These are phyloP conservation scores for Colletotrichum filicis DNA, from an alignment of 2,329 filamentous ascomycete species.

Conservation along the genomic window DNA sequence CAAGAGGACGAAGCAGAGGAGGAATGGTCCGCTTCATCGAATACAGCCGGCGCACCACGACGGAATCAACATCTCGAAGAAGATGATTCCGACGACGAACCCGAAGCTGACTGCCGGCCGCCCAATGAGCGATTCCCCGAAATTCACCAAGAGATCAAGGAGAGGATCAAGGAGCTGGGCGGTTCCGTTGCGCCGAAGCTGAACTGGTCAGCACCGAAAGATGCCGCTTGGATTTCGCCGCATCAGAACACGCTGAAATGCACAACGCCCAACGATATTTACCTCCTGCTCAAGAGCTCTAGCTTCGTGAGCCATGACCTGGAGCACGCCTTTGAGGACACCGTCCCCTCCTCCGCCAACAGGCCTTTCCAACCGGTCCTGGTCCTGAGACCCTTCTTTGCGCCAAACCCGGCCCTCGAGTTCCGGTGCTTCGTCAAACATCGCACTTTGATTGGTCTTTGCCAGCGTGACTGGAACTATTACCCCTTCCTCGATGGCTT, in stretches of 20 bases:
- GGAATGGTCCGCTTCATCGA: constrained; percentile 52
- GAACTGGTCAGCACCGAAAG: constrained; percentile 97
- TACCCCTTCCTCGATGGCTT: constrained; percentile 82
- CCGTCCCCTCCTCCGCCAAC: constrained; percentile 52
- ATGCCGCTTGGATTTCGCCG: constrained; percentile 90
- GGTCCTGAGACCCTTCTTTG: constrained; percentile 88
- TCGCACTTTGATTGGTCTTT: constrained; percentile 81
- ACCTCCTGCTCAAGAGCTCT: constrained; percentile 92
- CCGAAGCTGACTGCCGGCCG: constrained; percentile 50
- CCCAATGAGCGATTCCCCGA: constrained; percentile 73
- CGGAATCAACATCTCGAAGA: constrained; percentile 47
- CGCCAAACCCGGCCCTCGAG: constrained; percentile 89
- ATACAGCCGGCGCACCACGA: constrained; percentile 25
- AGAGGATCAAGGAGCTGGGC: constrained; percentile 82
- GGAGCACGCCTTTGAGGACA: constrained; percentile 89
- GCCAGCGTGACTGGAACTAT: constrained; percentile 90
- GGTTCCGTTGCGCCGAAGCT: constrained; percentile 92
- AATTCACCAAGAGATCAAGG: constrained; percentile 80
- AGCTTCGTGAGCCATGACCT: constrained; percentile 96
- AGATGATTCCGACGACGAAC: constrained; percentile 62
- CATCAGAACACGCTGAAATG: constrained; percentile 93
- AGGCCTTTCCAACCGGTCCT: constrained; percentile 77
- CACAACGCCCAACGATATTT: constrained; percentile 88
- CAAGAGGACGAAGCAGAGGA: constrained; percentile 67
- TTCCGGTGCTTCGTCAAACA: constrained; percentile 96